Conservation (phyloP, 176 grass and related monocot genomes). For the Rhynchospora breviuscula region DNA sequence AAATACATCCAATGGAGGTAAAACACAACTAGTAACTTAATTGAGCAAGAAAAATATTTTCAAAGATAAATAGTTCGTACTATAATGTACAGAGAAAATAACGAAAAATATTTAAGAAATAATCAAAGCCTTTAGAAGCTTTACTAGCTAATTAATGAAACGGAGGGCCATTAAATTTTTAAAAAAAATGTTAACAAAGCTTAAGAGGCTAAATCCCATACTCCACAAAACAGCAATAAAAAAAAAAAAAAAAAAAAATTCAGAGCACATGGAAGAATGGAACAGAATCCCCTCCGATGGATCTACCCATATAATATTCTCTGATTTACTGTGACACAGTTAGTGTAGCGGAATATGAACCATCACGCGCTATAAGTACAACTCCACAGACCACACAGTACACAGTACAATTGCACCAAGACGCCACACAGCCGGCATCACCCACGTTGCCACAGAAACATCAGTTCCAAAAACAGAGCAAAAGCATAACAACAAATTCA, state of each 20-base stretch:
- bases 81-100: too few relatives aligned
- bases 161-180: too few relatives aligned
- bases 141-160: too few relatives aligned
- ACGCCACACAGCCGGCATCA: background rate
- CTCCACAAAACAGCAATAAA: background rate
- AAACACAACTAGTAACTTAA: too few relatives aligned
- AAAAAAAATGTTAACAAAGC: too few relatives aligned
- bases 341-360: background rate
- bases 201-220: too few relatives aligned
- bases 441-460: background rate
- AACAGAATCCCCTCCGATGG: background rate
- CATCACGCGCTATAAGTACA: background rate
- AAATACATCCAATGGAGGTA: too few relatives aligned
- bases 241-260: background rate
- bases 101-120: too few relatives aligned
- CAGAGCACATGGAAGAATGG: background rate
- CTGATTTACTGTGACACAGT: background rate
- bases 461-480: background rate
- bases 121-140: too few relatives aligned
- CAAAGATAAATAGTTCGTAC: too few relatives aligned
- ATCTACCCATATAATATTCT: background rate
- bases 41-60: too few relatives aligned
- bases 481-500: background rate
- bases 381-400: too few relatives aligned
- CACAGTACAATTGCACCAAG: background rate